A percentile compares a stretch with the other conserved stretches of the same genome.
phyloP scores from a whole-genome alignment of 2,329 filamentous ascomycete genomes.

The Colletotrichum sansevieriae region DNA sequence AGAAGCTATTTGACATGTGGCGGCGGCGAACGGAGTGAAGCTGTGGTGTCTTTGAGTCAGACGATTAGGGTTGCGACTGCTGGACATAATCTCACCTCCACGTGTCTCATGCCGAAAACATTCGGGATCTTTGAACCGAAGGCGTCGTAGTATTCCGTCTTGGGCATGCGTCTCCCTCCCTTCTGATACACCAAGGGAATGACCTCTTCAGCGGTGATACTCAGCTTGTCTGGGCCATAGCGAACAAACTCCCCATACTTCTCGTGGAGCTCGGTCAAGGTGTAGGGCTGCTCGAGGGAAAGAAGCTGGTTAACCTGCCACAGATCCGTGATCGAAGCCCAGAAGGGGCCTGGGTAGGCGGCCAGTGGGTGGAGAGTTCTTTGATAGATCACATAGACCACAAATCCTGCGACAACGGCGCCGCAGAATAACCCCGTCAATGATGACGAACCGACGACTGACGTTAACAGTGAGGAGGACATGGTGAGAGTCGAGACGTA shows the following conservation, averaged over 20 bases:
- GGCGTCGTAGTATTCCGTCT: constrained; percentile 30
- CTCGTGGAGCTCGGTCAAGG: constrained; percentile 18
- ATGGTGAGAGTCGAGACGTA: background rate
- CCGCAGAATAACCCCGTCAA: background rate
- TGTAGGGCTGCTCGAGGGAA: constrained; percentile 29
- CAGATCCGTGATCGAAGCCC: constrained; percentile 22
- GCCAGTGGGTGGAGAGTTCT: constrained; percentile 26
- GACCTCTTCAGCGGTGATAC: constrained; percentile 33
- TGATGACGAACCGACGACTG: background rate
- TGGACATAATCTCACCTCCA: background rate
- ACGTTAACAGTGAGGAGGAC: background rate
- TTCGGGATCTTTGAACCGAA: constrained; percentile 25
- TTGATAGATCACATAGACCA: constrained; percentile 22
- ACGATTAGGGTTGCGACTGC: accelerated
- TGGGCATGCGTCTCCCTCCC: constrained; percentile 29
- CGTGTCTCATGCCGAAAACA: constrained; percentile 24
- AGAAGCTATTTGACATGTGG: constrained; percentile 33
- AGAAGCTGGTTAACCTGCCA: constrained; percentile 34
- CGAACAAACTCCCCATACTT: constrained; percentile 26
- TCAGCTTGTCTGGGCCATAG: constrained; percentile 30
- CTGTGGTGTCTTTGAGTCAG: background rate
- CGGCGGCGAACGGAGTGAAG: constrained; percentile 21
- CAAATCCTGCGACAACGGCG: background rate
- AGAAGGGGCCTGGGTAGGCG: constrained; percentile 23
- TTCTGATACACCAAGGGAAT: constrained; percentile 30